Evolutionary conservation across 768 basidiomycete species (phyloP).

Genomic region (Leucogyrophana mollusca): DNA sequence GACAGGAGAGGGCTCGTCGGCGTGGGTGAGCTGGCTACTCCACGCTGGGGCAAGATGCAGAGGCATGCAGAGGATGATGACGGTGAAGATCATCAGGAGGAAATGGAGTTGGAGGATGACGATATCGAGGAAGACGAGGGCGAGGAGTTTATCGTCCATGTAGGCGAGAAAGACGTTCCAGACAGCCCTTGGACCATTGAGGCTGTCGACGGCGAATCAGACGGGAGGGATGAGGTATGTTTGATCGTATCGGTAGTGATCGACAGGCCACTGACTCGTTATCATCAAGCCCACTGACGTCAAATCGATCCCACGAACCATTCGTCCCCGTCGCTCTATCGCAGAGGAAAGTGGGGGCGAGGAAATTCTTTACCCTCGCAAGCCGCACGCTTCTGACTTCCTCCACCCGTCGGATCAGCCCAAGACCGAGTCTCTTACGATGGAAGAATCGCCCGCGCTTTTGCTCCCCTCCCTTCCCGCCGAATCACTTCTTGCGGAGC

Average conservation of each 20-base stretch:
- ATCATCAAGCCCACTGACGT: slow-evolving; percentile 40
- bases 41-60: slow-evolving; percentile 76
- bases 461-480: slow-evolving; percentile 30
- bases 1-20: slow-evolving; percentile 89
- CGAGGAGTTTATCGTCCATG: slow-evolving; percentile 26
- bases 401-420: slow-evolving; percentile 31
- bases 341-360: slow-evolving; percentile 88
- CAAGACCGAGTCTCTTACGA: slow-evolving; percentile 25
- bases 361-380: slow-evolving; percentile 85
- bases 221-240: slow-evolving; percentile 67
- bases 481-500: slow-evolving; percentile 27
- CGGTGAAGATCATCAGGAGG: slow-evolving; percentile 39
- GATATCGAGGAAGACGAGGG: slow-evolving; percentile 29
- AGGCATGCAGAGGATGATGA: slow-evolving; percentile 35
- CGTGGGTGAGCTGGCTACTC: slow-evolving; percentile 95
- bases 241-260: background rate
- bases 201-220: slow-evolving; percentile 76
- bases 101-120: slow-evolving; percentile 32
- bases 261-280: slow-evolving; percentile 2
- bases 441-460: slow-evolving; percentile 23
- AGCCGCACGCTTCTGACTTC: slow-evolving; percentile 34
- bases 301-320: slow-evolving; percentile 43
- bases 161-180: slow-evolving; percentile 51
- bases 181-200: slow-evolving; percentile 91
- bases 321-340: slow-evolving; percentile 63